Percentiles rank a stretch among this genome's conserved stretches.
Evolutionary conservation across 169 alveolate genomes (phyloP).

Genomic region (Cryptosporidium ryanae): DNA sequence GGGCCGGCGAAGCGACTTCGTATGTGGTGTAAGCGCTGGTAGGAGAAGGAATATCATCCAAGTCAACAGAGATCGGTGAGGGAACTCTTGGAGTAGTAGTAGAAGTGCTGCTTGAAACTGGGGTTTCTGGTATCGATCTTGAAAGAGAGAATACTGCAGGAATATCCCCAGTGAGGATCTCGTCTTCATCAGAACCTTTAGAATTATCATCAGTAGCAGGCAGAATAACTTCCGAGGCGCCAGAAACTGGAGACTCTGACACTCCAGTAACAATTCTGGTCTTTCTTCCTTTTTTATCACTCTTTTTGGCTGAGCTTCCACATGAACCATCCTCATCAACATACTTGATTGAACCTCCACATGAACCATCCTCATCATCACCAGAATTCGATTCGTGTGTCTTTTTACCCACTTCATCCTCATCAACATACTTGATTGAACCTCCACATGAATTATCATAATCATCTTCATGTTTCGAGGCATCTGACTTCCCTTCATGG

Average conservation of each 20-base stretch:
- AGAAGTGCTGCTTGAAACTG: constrained; percentile 23
- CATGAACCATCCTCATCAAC: background rate
- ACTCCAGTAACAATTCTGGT: too few relatives aligned
- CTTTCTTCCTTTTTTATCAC: background rate
- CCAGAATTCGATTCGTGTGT: background rate
- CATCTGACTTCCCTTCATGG: too few relatives aligned
- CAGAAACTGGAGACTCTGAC: background rate
- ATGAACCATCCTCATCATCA: background rate
- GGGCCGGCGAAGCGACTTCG: background rate
- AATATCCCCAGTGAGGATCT: background rate
- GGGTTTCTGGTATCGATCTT: background rate
- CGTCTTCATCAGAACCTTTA: background rate
- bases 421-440: background rate
- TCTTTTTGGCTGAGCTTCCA: background rate
- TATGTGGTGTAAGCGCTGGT: too few relatives aligned
- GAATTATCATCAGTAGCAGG: background rate
- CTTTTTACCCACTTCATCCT: background rate
- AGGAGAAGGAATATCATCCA: background rate
- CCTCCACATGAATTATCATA: background rate
- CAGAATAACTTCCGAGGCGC: background rate
- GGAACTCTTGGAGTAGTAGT: constrained; percentile 44
- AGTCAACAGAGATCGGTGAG: background rate
- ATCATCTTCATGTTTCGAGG: background rate
- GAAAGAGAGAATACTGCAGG: background rate
- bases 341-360: background rate